Conservation (phyloP, 495 filamentous ascomycete genomes). For the Neurospora tetrasperma region DNA sequence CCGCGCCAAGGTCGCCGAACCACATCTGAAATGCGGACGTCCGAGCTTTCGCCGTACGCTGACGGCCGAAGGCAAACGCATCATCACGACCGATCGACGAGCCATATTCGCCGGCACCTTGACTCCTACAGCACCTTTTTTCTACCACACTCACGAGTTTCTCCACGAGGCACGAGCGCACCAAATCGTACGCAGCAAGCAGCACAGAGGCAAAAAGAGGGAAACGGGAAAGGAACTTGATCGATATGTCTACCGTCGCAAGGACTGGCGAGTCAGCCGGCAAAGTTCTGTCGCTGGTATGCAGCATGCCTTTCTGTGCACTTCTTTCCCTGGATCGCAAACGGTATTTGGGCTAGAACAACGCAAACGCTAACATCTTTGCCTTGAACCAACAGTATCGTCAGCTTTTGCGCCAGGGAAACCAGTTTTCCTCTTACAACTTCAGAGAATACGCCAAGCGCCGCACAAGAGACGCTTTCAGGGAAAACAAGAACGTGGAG, state of each 20-base stretch:
- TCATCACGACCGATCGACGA: neutral
- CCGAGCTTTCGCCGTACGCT: neutral
- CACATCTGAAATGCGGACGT: neutral
- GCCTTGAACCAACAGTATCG: constrained; percentile 55
- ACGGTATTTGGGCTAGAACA: neutral
- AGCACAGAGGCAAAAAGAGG: neutral
- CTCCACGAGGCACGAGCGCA: neutral
- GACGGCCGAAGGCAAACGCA: neutral
- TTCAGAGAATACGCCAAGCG: constrained; percentile 94
- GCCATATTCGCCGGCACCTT: neutral
- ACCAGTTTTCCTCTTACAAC: constrained; percentile 88
- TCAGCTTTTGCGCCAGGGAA: constrained; percentile 75
- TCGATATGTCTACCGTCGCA: constrained; percentile 36
- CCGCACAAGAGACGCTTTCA: constrained; percentile 78
- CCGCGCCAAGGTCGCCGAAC: neutral
- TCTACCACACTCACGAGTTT: neutral
- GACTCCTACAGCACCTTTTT: neutral
- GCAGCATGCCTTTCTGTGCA: constrained; percentile 14
- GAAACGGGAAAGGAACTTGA: neutral
- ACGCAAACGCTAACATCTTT: neutral
- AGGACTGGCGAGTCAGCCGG: constrained; percentile 53
- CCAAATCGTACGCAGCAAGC: neutral
- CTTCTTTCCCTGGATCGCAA: neutral
- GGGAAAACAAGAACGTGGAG: constrained; percentile 59
- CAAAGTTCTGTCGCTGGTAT: constrained; percentile 62